Percentiles rank a stretch among this genome's conserved stretches.
phyloP scores from a whole-genome alignment of 1,139 yeast genomes.

The Debaryomyces nepalensis region DNA sequence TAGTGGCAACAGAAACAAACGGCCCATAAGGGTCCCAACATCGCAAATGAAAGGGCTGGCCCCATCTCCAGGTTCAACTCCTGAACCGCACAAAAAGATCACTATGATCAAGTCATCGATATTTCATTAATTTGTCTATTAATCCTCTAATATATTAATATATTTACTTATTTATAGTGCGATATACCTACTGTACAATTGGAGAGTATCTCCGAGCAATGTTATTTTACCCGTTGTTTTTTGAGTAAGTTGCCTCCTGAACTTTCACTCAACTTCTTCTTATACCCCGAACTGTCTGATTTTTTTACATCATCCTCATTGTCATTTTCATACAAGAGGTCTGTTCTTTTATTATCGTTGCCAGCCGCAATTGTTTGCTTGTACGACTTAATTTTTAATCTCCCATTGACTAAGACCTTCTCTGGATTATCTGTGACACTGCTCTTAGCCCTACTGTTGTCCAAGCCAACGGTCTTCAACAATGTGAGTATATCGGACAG shows the following conservation, averaged over 20 bases:
- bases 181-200: conserved; percentile 9
- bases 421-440: conserved; percentile 65
- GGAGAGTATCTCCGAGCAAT: neutral
- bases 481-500: conserved; percentile 72
- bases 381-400: conserved; percentile 69
- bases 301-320: conserved; percentile 33
- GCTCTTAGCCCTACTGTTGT: conserved; percentile 61
- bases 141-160: neutral
- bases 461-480: conserved; percentile 70
- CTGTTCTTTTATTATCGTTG: conserved; percentile 29
- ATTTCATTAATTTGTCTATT: conserved; percentile 24
- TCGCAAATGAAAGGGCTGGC: conserved; percentile 4
- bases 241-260: conserved; percentile 35
- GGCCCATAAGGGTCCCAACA: conserved; percentile 14
- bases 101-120: conserved; percentile 34
- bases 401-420: conserved; percentile 68
- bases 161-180: conserved; percentile 3
- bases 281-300: conserved; percentile 27
- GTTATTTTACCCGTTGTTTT: conserved; percentile 22
- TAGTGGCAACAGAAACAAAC: conserved; percentile 19
- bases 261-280: conserved; percentile 31
- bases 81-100: conserved; percentile 13
- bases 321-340: conserved; percentile 23
- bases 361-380: conserved; percentile 67
- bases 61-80: neutral